Conservation (phyloP, 495 filamentous ascomycete genomes). For the Daldinia childiae region DNA sequence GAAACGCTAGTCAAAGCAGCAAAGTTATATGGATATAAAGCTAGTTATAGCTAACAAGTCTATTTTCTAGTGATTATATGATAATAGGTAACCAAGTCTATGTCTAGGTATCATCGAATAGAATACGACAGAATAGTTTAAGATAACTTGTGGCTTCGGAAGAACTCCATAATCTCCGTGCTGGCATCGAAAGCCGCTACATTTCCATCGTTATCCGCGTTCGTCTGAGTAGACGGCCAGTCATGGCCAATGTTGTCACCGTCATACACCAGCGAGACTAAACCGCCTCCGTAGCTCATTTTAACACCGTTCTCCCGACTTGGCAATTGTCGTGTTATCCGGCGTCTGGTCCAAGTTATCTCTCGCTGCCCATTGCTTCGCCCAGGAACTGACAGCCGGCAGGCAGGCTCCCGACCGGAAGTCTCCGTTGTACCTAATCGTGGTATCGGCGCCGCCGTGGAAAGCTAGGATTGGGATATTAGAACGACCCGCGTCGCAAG, state of each 20-base stretch:
- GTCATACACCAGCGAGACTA: conserved; percentile 45
- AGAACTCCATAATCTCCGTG: conserved; percentile 53
- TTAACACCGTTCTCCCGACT: conserved; percentile 35
- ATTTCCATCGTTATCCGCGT: conserved; percentile 49
- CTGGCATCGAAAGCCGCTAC: conserved; percentile 52
- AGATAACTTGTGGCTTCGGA: conserved; percentile 39
- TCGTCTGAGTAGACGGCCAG: conserved; percentile 55
- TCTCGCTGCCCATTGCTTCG: conserved; percentile 51
- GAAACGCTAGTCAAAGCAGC: neutral
- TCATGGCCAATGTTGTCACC: conserved; percentile 51
- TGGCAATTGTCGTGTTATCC: conserved; percentile 35
- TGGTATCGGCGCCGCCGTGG: conserved; percentile 57
- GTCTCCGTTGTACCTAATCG: conserved; percentile 50
- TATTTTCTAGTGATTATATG: neutral
- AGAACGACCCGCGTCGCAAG: conserved; percentile 48
- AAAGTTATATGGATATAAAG: neutral
- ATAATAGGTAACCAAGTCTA: neutral
- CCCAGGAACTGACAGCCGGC: conserved; percentile 51
- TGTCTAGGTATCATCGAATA: neutral
- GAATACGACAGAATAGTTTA: neutral
- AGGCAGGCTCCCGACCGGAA: conserved; percentile 47
- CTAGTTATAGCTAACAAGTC: neutral
- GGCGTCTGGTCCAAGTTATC: conserved; percentile 47
- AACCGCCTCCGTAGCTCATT: conserved; percentile 28
- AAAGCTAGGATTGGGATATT: conserved; percentile 59